Base-by-base conservation (phyloP, 2,329 filamentous ascomycete genomes). In the Neocatenulostroma microsporum region DNA sequence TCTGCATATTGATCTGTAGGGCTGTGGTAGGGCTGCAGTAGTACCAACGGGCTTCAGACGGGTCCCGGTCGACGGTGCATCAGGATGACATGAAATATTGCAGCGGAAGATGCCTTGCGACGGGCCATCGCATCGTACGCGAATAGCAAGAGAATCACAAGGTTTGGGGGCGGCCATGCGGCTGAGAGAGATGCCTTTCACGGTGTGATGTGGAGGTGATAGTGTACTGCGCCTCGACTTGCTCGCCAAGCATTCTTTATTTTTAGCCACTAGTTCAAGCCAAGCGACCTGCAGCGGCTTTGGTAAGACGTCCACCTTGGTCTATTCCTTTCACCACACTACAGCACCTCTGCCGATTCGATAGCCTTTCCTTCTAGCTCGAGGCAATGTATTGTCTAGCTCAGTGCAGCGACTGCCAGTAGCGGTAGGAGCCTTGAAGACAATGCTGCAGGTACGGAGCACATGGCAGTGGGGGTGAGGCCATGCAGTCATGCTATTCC, bases 11-110 rank as follows among this genome's bases (percentile, higher is more conserved):
- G n/a, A n/a, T n/a, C n/a, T n/a, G n/a, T n/a, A n/a, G n/a, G n/a
- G n/a, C n/a, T n/a, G n/a, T n/a, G n/a, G n/a, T 39, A 29, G 20
- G 34, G 34, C 34, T 29, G 34, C 34, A 36, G 34, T 30, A 29
- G 15, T 10, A 30, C 34, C 21, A 17, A 34, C 30, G 17, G 18
- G 18, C 14, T 5, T n/a, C 18, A 33, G 15, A 23, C 18, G 23
- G 23, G n/a, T n/a, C n/a, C n/a, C n/a, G n/a, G n/a, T n/a, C n/a
- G n/a, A n/a, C n/a, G n/a, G n/a, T n/a, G n/a, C n/a, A n/a, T n/a
- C n/a, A n/a, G n/a, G n/a, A n/a, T n/a, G n/a, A n/a, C n/a, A n/a
- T n/a, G n/a, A n/a, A n/a, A n/a, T n/a, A n/a, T n/a, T 24, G 23
- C 23, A 24, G n/a, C 9, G n/a, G 9, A 24, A 8, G 23, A 24